Evolutionary conservation across 176 grass and related monocot species (phyloP), one percentile per base, ranked within the genome.

Genomic region (Thinopyrum elongatum): DNA sequence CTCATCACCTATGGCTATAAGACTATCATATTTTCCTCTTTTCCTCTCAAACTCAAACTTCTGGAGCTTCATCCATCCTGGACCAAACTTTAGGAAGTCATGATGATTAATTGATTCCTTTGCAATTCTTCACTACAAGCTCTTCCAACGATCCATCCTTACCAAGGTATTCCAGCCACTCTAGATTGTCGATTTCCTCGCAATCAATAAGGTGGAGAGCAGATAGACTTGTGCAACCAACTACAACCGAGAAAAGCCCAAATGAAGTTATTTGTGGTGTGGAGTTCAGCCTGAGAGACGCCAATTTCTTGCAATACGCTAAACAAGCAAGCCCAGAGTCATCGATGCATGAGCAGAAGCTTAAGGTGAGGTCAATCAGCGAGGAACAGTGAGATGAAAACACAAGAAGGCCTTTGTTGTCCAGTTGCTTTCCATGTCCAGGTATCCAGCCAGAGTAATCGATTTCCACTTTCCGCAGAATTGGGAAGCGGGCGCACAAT

Each of bases 391-490:
- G 13, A 49, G 41, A 47, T 46, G 78, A 83, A 38, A 94, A 31
- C 75, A 88, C 64, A 42, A 9, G 17, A 30, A 94, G 77, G 21
- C 86, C 87, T 69, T 73, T n/a, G 47, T 94, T 83, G 10, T 94
- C 90, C n/a, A 94, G 34, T 68, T 94, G 90, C 1, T 70, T 83
- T 14, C 90, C 90, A 27, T 80, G 49, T 31, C 86, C 77, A 17
- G 78, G 85, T 10, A 69, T 94, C 90, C 85, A 92, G 22, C 81
- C 84, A 44, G 81, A 91, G 77, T 94, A 94, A 16, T 31, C 57
- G 15, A 92, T 90, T 59, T 94, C 90, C 12, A 94, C 65, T 77
- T 83, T 94, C 42, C 4, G 2, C 41, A 74, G 21, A 70, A 38
- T 70, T 70, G 67, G 67, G 67, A 70, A 70, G 0, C 67, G 33